phyloP scores from a whole-genome alignment of 192 early-diverging fungal genomes.

The Coemansia sp. region DNA sequence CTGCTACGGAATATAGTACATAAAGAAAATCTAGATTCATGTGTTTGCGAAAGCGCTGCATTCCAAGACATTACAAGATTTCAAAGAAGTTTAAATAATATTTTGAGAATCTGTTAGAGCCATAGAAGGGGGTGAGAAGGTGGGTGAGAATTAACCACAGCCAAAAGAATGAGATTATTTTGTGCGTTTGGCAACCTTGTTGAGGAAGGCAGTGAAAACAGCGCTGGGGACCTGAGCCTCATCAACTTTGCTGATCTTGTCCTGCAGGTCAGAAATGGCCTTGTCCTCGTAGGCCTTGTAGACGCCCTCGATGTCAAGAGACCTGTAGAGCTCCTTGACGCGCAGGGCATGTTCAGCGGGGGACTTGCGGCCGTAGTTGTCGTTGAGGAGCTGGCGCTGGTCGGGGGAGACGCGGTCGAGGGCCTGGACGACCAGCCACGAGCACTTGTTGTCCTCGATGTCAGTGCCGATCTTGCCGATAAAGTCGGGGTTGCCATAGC shows the following conservation, averaged over 20 bases:
- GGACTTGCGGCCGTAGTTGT: constrained; percentile 90
- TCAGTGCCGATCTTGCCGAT: constrained; percentile 99
- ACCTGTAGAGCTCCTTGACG: constrained; percentile 82
- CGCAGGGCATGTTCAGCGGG: constrained; percentile 67
- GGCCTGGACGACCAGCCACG: constrained; percentile 95
- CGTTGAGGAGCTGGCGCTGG: constrained; percentile 84
- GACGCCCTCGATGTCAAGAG: constrained; percentile 74
- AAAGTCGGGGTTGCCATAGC: constrained; percentile 83
- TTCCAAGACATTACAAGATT: no score
- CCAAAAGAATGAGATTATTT: constrained; percentile 56
- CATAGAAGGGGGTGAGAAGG: no score
- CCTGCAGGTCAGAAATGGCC: constrained; percentile 68
- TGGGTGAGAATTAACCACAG: no score
- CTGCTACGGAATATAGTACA: no score
- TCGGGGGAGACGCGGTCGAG: constrained; percentile 72
- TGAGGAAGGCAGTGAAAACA: constrained; percentile 90
- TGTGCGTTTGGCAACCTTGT: constrained; percentile 93
- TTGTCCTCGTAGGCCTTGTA: constrained; percentile 92
- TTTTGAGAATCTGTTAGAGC: no score
- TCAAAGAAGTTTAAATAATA: no score
- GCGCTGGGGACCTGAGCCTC: constrained; percentile 75
- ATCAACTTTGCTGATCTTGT: constrained; percentile 80
- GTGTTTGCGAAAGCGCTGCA: no score
- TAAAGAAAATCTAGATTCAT: no score
- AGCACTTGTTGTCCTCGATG: constrained; percentile 99